phyloP scores from a whole-genome alignment of 805 yeast species.

The Ogataea paradorogensis region DNA sequence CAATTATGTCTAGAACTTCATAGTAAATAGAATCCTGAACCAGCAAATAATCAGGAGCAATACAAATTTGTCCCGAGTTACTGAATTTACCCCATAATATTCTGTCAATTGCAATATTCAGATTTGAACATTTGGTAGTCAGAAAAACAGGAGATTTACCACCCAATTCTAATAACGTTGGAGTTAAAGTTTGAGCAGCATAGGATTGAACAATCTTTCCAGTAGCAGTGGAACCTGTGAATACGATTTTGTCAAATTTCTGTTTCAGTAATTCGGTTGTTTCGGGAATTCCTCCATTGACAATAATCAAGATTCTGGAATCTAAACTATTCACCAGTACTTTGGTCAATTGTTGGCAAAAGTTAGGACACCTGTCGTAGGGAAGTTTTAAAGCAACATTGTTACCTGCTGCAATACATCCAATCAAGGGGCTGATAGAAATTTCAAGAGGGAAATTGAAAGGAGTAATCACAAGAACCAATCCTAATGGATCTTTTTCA shows the following conservation, averaged over 20 bases:
- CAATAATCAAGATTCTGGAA: slow-evolving; percentile 54
- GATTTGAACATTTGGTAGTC: slow-evolving; percentile 46
- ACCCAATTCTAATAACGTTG: slow-evolving; percentile 79
- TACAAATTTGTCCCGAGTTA: slow-evolving; percentile 90
- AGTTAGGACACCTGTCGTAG: slow-evolving; percentile 66
- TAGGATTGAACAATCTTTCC: slow-evolving; percentile 75
- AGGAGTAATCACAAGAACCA: slow-evolving; percentile 70
- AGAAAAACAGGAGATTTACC: slow-evolving; percentile 88
- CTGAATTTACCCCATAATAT: slow-evolving; percentile 73
- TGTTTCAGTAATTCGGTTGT: slow-evolving; percentile 54
- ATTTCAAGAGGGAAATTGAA: slow-evolving; percentile 77
- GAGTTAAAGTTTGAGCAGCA: slow-evolving; percentile 85
- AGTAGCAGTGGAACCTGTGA: slow-evolving; percentile 76
- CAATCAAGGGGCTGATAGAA: slow-evolving; percentile 61
- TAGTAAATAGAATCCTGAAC: slow-evolving; percentile 59
- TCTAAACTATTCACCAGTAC: slow-evolving; percentile 53
- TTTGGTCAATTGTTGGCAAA: slow-evolving; percentile 53
- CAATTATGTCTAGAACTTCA: slow-evolving; percentile 45
- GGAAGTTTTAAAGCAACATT: slow-evolving; percentile 68
- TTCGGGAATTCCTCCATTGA: slow-evolving; percentile 69
- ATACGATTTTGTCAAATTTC: slow-evolving; percentile 77
- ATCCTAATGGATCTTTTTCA: slow-evolving; percentile 55
- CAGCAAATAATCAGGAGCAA: slow-evolving; percentile 79
- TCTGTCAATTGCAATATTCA: slow-evolving; percentile 43
- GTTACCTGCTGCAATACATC: slow-evolving; percentile 87